Percentiles rank a stretch among this genome's conserved stretches.
phyloP scores from a whole-genome alignment of 345 rosid species.

The Syzygium aromaticum region DNA sequence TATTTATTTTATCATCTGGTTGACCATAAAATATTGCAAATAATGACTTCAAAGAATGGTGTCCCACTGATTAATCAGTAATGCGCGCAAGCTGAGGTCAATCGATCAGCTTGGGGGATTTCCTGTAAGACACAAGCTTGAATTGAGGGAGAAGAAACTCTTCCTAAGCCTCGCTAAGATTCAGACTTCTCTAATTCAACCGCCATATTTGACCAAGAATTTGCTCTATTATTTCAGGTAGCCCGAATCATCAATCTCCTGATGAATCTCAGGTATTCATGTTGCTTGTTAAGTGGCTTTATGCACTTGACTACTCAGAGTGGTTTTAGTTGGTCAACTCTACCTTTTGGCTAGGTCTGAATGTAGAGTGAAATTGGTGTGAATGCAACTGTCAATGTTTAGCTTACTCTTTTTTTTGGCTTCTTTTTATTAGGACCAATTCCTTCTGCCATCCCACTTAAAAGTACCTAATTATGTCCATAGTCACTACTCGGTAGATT shows the following conservation, averaged over 20 bases:
- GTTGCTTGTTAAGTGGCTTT: slow-evolving; percentile 2
- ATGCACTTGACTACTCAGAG: background rate
- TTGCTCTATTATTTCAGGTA: slow-evolving; percentile 25
- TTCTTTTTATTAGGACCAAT: background rate
- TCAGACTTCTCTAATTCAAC: background rate
- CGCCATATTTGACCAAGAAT: background rate
- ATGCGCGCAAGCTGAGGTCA: background rate
- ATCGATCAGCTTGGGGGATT: background rate
- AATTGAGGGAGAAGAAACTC: background rate
- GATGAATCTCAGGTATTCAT: slow-evolving; percentile 35
- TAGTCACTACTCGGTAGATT: background rate
- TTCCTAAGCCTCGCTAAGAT: background rate
- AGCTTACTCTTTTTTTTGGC: background rate
- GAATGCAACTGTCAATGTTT: background rate
- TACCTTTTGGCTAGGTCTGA: background rate
- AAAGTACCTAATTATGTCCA: background rate
- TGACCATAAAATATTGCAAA: background rate
- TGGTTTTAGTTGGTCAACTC: background rate
- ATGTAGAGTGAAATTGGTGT: background rate
- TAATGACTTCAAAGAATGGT: background rate
- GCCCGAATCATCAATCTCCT: slow-evolving; percentile 25
- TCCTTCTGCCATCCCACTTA: background rate
- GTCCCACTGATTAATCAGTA: background rate
- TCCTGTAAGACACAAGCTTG: background rate
- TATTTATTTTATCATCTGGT: background rate